Evolutionary conservation across 805 yeast species (phyloP).

Genomic region (Tetrapisispora arboricola): DNA sequence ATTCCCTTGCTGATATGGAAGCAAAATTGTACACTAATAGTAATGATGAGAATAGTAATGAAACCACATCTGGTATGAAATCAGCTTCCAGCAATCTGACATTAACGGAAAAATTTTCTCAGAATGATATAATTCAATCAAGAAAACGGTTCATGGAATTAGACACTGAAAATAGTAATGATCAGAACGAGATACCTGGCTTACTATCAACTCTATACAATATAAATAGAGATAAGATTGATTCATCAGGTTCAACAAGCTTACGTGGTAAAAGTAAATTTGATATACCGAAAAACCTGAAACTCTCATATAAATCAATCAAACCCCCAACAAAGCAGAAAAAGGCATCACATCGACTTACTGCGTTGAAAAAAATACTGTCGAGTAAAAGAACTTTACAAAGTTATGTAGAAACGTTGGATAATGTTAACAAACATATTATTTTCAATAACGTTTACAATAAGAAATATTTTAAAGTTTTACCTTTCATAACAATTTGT

Average conservation of each 20-base stretch:
- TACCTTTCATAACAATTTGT: constrained; percentile 27
- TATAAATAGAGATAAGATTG: constrained; percentile 23
- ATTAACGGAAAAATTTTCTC: constrained; percentile 17
- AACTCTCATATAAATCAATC: constrained; percentile 26
- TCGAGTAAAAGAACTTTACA: constrained; percentile 23
- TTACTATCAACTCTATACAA: constrained; percentile 25
- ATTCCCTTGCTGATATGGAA: constrained; percentile 28
- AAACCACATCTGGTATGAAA: not conserved
- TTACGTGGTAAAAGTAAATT: constrained; percentile 13
- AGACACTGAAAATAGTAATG: constrained; percentile 24
- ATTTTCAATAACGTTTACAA: constrained; percentile 25
- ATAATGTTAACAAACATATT: constrained; percentile 22
- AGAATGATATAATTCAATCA: constrained; percentile 24
- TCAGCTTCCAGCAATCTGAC: constrained; percentile 1
- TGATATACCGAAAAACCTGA: constrained; percentile 23
- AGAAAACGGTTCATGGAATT: constrained; percentile 26
- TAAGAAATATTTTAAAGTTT: constrained; percentile 26
- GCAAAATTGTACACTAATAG: constrained; percentile 19
- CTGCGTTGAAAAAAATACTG: constrained; percentile 24
- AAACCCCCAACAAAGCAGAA: constrained; percentile 24
- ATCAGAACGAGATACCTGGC: constrained; percentile 22
- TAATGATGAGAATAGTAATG: constrained; percentile 6
- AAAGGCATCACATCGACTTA: constrained; percentile 25
- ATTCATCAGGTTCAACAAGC: not conserved
- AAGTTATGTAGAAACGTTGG: constrained; percentile 26